Evolutionary conservation across 2,329 filamentous ascomycete genomes (phyloP).

Genomic region (Diaporthe citri): DNA sequence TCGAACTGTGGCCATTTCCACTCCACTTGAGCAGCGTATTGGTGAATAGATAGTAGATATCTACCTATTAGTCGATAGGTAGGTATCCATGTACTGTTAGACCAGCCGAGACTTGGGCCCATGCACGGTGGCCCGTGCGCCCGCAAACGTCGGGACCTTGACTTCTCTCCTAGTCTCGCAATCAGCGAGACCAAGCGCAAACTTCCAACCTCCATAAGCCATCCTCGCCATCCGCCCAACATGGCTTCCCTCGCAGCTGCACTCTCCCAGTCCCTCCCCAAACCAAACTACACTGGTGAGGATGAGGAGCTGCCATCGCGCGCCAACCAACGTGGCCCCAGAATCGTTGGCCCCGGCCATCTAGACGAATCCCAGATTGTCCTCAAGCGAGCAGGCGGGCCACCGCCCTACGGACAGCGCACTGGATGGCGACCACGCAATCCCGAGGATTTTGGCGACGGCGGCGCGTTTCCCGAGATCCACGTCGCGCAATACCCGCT

Average conservation of each 20-base stretch:
- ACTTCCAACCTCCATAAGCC: constrained; percentile 15
- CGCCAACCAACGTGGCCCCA: constrained; percentile 81
- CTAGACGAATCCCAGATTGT: constrained; percentile 90
- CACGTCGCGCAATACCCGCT: constrained; percentile 95
- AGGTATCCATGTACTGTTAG: not conserved
- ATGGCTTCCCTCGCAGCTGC: constrained; percentile 80
- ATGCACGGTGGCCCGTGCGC: constrained; percentile 34
- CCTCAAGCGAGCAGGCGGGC: constrained; percentile 79
- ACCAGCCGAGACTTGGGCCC: not conserved
- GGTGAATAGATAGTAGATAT: not conserved
- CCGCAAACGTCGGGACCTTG: constrained; percentile 28
- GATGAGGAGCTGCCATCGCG: constrained; percentile 83
- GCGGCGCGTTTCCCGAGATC: constrained; percentile 95
- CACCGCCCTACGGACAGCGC: constrained; percentile 89
- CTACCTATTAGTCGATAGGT: too few species aligned
- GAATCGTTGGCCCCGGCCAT: constrained; percentile 83
- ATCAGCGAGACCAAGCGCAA: not conserved
- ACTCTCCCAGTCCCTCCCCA: constrained; percentile 84
- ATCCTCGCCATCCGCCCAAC: constrained; percentile 41
- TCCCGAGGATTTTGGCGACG: constrained; percentile 94
- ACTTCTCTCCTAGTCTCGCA: constrained; percentile 13
- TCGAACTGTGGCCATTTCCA: not conserved
- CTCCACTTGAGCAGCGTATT: not conserved
- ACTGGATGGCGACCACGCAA: constrained; percentile 90
- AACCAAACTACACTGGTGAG: constrained; percentile 91